phyloP scores from a whole-genome alignment of 148 eudicot genomes.

The Linanthus parryae region DNA sequence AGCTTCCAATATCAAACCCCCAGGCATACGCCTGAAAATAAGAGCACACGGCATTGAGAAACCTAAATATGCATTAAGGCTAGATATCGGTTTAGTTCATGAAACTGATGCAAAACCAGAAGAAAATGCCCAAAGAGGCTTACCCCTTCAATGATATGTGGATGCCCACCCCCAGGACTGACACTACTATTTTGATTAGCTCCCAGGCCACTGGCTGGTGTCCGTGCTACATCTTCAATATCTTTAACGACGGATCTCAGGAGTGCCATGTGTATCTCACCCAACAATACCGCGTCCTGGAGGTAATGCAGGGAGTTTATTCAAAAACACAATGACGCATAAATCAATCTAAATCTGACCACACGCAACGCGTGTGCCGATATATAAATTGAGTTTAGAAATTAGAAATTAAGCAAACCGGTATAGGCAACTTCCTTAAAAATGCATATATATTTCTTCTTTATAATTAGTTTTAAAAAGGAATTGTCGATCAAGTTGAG shows the following conservation, averaged over 20 bases:
- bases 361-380: no score
- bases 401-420: no score
- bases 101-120: neutral
- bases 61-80: no score
- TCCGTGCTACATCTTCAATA: conserved; percentile 90
- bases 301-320: neutral
- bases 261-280: conserved; percentile 81
- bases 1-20: conserved; percentile 89
- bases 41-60: neutral
- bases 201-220: conserved; percentile 59
- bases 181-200: conserved; percentile 46
- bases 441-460: no score
- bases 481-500: no score
- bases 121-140: conserved; percentile 7
- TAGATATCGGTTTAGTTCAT: no score
- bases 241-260: conserved; percentile 67
- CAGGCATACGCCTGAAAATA: conserved; percentile 77
- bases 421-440: no score
- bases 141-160: conserved; percentile 96
- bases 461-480: no score
- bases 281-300: conserved; percentile 80
- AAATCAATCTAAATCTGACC: no score
- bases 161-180: conserved; percentile 87
- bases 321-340: no score
- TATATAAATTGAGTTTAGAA: no score